phyloP scores from a whole-genome alignment of 495 filamentous ascomycete species.

The Penicillium lagena region DNA sequence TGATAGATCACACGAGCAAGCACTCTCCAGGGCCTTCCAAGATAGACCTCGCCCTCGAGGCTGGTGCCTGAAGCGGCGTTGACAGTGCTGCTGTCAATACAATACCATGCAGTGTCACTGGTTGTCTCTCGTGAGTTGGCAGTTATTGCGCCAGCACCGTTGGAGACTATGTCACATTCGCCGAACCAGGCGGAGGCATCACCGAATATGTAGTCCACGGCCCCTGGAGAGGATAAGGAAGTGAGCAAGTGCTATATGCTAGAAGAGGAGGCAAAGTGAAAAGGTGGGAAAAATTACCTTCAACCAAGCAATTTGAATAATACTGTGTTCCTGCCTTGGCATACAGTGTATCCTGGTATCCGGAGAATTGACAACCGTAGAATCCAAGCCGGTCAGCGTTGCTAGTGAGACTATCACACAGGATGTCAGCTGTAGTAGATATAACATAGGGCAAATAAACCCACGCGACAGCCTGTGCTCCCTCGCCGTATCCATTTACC shows the following conservation, averaged over 20 bases:
- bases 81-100: constrained; percentile 53
- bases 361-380: constrained; percentile 52
- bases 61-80: constrained; percentile 37
- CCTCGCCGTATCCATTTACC: constrained; percentile 40
- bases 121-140: constrained; percentile 51
- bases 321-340: constrained; percentile 52
- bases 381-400: constrained; percentile 47
- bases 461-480: constrained; percentile 30
- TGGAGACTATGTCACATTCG: constrained; percentile 50
- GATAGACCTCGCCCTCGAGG: constrained; percentile 50
- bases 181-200: constrained; percentile 61
- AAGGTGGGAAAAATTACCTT: constrained; percentile 28
- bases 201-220: constrained; percentile 62
- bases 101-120: constrained; percentile 52
- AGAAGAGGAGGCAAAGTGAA: no score
- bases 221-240: constrained; percentile 8
- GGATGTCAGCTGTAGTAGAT: background rate
- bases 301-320: constrained; percentile 50
- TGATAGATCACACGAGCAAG: constrained; percentile 63
- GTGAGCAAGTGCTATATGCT: no score
- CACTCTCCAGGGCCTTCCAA: constrained; percentile 62
- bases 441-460: background rate
- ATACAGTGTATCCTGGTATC: constrained; percentile 61
- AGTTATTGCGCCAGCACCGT: constrained; percentile 43
- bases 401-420: constrained; percentile 31